Evolutionary conservation across 2,329 filamentous ascomycete species (phyloP).

Genomic region (Fusarium armeniacum): DNA sequence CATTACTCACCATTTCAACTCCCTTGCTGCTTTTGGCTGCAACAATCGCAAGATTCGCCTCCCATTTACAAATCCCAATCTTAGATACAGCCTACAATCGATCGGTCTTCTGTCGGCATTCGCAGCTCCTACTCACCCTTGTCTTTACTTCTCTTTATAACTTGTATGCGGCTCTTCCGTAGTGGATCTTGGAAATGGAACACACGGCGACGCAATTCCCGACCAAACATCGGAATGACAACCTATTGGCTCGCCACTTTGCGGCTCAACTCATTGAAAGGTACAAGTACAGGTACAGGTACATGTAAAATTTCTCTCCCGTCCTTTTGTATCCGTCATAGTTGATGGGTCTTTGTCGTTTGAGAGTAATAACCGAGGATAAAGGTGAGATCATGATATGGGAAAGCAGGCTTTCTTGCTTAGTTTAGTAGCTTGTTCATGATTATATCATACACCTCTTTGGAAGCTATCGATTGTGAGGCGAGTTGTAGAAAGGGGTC

Average conservation of each 20-base stretch:
- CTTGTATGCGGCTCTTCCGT: slow-evolving; percentile 46
- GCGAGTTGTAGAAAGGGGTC: neutral
- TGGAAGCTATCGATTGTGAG: neutral
- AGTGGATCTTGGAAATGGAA: slow-evolving; percentile 45
- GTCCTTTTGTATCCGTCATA: neutral
- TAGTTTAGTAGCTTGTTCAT: neutral
- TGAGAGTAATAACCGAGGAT: slow-evolving; percentile 48
- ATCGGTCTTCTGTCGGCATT: slow-evolving; percentile 49
- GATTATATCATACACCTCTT: slow-evolving; percentile 2
- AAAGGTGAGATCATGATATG: slow-evolving; percentile 21
- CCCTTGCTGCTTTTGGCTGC: slow-evolving; percentile 3
- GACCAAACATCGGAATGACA: slow-evolving; percentile 23
- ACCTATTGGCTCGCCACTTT: slow-evolving; percentile 36
- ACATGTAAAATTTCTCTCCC: slow-evolving; percentile 2
- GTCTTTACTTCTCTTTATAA: neutral
- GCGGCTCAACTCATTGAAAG: slow-evolving; percentile 31
- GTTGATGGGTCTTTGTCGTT: slow-evolving; percentile 14
- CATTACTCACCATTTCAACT: neutral
- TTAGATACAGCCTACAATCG: slow-evolving; percentile 36
- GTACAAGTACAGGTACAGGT: slow-evolving; percentile 1
- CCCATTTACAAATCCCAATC: slow-evolving; percentile 28
- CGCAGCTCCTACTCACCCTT: slow-evolving; percentile 17
- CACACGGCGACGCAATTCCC: slow-evolving; percentile 41
- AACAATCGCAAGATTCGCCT: slow-evolving; percentile 12
- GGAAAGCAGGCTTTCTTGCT: neutral